Evolutionary conservation across 176 grass and related monocot species (phyloP).

Genomic region (Aegilops longissima): DNA sequence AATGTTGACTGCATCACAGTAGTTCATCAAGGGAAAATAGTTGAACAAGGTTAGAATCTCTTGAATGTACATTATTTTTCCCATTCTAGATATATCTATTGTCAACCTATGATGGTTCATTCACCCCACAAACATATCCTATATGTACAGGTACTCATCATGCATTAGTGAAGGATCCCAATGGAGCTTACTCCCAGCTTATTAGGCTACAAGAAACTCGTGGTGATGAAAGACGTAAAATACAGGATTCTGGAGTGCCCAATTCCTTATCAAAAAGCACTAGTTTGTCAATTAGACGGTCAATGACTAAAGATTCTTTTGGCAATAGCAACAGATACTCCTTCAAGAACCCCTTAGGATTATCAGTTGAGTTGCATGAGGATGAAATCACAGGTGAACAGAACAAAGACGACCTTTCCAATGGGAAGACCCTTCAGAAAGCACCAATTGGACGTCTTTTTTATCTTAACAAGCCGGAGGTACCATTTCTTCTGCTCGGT

Average conservation of each 20-base stretch:
- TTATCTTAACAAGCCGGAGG: slow-evolving; percentile 65
- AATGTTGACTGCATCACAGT: slow-evolving; percentile 77
- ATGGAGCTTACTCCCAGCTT: slow-evolving; percentile 75
- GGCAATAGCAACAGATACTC: slow-evolving; percentile 37
- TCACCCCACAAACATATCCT: neutral
- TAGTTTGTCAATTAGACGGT: slow-evolving; percentile 30
- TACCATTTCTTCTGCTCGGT: slow-evolving; percentile 53
- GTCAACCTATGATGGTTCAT: neutral
- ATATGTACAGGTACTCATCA: slow-evolving; percentile 57
- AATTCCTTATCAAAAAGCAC: slow-evolving; percentile 32
- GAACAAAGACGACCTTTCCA: slow-evolving; percentile 4
- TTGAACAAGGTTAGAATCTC: slow-evolving; percentile 65
- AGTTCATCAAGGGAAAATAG: slow-evolving; percentile 67
- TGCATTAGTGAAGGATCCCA: slow-evolving; percentile 56
- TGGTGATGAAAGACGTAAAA: slow-evolving; percentile 22
- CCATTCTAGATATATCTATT: neutral
- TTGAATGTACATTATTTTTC: slow-evolving; percentile 8
- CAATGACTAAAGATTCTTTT: slow-evolving; percentile 44
- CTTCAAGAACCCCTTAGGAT: slow-evolving; percentile 32
- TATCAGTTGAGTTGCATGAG: slow-evolving; percentile 31
- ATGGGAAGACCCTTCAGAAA: slow-evolving; percentile 27
- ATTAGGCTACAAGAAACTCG: slow-evolving; percentile 53
- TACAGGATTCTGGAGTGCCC: neutral
- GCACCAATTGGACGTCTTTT: slow-evolving; percentile 48
- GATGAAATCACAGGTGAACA: slow-evolving; percentile 2